A percentile compares a stretch with the other conserved stretches of the same genome.
Conservation (phyloP, 305 asterid species). For the Caryopteris hybrid region DNA sequence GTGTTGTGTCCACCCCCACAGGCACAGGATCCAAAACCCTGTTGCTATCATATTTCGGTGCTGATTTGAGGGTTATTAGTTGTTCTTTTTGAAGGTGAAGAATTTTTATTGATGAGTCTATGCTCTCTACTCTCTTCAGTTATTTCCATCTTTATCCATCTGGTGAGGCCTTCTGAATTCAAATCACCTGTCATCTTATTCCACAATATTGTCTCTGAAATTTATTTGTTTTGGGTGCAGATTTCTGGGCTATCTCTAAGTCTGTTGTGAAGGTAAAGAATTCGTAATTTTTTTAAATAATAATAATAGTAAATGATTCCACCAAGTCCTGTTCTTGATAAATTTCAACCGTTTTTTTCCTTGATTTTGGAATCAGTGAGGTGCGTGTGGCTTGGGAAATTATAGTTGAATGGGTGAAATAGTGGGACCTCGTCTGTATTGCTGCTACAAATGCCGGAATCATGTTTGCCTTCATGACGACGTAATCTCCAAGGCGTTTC, state of each 20-base stretch:
- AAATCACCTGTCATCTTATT: no score
- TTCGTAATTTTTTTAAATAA: no score
- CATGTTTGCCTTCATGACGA: slow-evolving; percentile 81
- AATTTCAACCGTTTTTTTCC: neutral
- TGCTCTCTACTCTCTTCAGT: no score
- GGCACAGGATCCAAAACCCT: no score
- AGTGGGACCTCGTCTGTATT: slow-evolving; percentile 74
- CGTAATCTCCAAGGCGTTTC: slow-evolving; percentile 77
- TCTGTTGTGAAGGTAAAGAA: slow-evolving; percentile 5
- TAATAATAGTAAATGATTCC: neutral
- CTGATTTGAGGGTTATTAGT: slow-evolving; percentile 15
- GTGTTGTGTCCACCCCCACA: no score
- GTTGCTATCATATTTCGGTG: slow-evolving; percentile 11
- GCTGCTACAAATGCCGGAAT: slow-evolving; percentile 79
- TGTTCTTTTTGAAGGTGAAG: slow-evolving; percentile 25
- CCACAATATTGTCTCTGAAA: no score
- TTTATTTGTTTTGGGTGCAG: slow-evolving; percentile 12
- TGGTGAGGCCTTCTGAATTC: neutral
- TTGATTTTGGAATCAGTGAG: slow-evolving; percentile 19
- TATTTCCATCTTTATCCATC: neutral
- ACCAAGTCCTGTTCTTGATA: neutral
- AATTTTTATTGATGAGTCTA: neutral
- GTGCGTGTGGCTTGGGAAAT: slow-evolving; percentile 9
- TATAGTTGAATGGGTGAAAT: slow-evolving; percentile 47
- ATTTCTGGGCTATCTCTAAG: slow-evolving; percentile 14